Evolutionary conservation across 345 rosid genomes (phyloP), one percentile per base, ranked within the genome.

Genomic region (Pistacia integerrima): DNA sequence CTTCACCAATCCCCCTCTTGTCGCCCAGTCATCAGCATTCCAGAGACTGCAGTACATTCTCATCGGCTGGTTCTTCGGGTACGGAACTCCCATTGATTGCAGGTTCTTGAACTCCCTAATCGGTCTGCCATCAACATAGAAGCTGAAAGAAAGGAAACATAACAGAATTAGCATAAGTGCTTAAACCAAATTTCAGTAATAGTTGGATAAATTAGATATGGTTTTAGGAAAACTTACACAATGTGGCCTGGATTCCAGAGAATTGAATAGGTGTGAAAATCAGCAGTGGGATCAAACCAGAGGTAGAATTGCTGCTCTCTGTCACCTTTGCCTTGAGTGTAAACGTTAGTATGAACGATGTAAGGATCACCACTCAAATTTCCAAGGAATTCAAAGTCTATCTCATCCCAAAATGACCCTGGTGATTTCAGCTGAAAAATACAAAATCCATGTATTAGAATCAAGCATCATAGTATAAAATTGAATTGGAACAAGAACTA

Each of bases 301-400:
- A 92, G 86, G 74, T 88, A 73, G 67, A 90, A 92, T 33, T 92
- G 97, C 62, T 92, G 93, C 80, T 92, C 93, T 74, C 89, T 85
- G 71, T 84, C 80, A 73, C 94, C 97, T 77, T 89, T 88, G 3
- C 94, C 94, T 75, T 89, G 89, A 67, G 83, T 86, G 59, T 73
- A 90, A 54, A 92, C 85, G 70, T 92, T 90, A 0, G 93, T 92
- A 74, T 92, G 97, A 64, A 91, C 80, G 35, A 76, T 79, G 44
- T 88, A 90, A 55, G 94, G 97, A 1, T 88, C 81, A 44, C 93
- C 95, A 20, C 85, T 90, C 64, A 86, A 59, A 74, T 93, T 93
- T 35, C 97, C 96, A 71, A 90, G 72, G 87, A 93, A 93, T 74
- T 91, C 97, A 36, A 93, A 88, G 74, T 90, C 94, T 16, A 93